A percentile compares a stretch with the other conserved stretches of the same genome.
phyloP scores from a whole-genome alignment of 1,284 basidiomycete genomes.

The Pisolithus thermaeus region DNA sequence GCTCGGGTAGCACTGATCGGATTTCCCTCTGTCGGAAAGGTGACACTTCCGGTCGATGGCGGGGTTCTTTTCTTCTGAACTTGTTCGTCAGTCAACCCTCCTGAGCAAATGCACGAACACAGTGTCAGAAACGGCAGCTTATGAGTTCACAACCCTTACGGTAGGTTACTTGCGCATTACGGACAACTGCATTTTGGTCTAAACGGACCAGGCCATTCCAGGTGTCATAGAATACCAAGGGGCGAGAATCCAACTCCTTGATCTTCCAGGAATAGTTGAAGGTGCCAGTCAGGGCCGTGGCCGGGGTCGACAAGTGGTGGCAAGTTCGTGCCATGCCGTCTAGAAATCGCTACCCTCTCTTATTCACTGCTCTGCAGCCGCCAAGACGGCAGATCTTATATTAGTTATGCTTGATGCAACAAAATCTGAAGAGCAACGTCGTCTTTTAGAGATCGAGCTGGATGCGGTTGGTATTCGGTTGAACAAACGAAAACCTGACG shows the following conservation, averaged over 20 bases:
- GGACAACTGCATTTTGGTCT: neutral
- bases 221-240: conserved; percentile 94
- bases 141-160: conserved; percentile 94
- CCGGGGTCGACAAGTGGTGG: conserved; percentile 92
- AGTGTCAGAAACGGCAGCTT: conserved; percentile 82
- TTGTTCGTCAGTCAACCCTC: conserved; percentile 71
- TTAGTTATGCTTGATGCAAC: conserved; percentile 95
- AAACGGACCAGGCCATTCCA: conserved; percentile 71
- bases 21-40: conserved; percentile 93
- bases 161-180: conserved; percentile 34
- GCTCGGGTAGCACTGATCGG: conserved; percentile 92
- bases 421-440: conserved; percentile 90
- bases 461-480: conserved; percentile 96
- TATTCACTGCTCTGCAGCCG: conserved; percentile 41
- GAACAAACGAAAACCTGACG: conserved; percentile 86
- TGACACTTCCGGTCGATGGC: conserved; percentile 17
- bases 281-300: conserved; percentile 92
- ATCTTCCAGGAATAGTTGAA: conserved; percentile 97
- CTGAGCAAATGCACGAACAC: conserved; percentile 92
- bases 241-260: conserved; percentile 88
- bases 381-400: conserved; percentile 95
- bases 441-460: conserved; percentile 85
- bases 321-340: conserved; percentile 42
- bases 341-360: neutral
- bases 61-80: conserved; percentile 5